Evolutionary conservation across 208 protist genomes (phyloP).

Genomic region (Leptomonas pyrrhocoris): DNA sequence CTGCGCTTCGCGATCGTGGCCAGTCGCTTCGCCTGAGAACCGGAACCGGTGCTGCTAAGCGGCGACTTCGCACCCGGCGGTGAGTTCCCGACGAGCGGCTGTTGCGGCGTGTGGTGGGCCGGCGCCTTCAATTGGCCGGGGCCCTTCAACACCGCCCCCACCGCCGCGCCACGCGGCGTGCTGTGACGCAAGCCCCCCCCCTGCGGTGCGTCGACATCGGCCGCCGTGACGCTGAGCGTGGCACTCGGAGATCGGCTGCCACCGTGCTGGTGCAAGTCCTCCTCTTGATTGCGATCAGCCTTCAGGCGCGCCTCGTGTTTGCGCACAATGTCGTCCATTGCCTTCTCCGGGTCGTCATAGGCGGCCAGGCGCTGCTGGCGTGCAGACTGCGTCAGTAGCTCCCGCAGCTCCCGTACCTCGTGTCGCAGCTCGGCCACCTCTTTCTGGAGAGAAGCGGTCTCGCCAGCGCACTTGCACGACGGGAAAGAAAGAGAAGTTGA

Average conservation of each 20-base stretch:
- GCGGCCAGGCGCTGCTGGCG: constrained; percentile 35
- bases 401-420: constrained; percentile 45
- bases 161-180: neutral
- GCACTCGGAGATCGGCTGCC: constrained; percentile 21
- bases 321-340: constrained; percentile 56
- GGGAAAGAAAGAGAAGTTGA: constrained; percentile 6
- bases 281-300: neutral
- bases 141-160: constrained; percentile 1
- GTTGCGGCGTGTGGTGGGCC: constrained; percentile 8
- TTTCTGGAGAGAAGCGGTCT: constrained; percentile 30
- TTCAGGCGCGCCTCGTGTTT: constrained; percentile 22
- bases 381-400: constrained; percentile 32
- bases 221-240: constrained; percentile 21
- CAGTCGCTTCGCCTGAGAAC: neutral
- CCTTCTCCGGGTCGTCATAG: constrained; percentile 41
- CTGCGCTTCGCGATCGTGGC: no score
- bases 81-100: neutral
- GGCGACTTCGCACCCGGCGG: neutral
- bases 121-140: neutral
- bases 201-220: constrained; percentile 10
- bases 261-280: neutral
- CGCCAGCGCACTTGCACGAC: constrained; percentile 13
- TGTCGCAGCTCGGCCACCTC: constrained; percentile 40
- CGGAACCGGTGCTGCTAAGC: neutral
- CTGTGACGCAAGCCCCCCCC: constrained; percentile 7